Evolutionary conservation across 345 rosid genomes (phyloP).

Genomic region (Physaria fendleri): DNA sequence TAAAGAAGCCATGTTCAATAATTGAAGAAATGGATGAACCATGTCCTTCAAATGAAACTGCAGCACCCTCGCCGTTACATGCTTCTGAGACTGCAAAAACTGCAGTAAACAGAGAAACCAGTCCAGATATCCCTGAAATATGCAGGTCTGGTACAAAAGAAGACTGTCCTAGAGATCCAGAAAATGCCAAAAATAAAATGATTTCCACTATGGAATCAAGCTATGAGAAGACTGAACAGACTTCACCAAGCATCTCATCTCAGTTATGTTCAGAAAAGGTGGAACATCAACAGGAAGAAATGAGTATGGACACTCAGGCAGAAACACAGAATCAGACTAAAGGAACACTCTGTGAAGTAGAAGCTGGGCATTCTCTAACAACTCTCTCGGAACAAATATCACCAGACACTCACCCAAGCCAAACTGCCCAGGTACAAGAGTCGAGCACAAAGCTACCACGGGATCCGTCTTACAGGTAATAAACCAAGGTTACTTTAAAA

Average conservation of each 20-base stretch:
- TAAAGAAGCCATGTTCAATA: constrained; percentile 5
- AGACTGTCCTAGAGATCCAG: constrained; percentile 14
- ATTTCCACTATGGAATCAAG: constrained; percentile 15
- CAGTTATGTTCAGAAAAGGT: constrained; percentile 18
- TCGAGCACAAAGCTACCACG: constrained; percentile 24
- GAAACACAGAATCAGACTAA: constrained; percentile 15
- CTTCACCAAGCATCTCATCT: constrained; percentile 22
- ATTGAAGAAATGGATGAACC: constrained; percentile 20
- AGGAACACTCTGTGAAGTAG: constrained; percentile 11
- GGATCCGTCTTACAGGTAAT: constrained; percentile 38
- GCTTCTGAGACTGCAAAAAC: constrained; percentile 11
- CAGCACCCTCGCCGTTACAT: constrained; percentile 4
- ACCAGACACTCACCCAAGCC: constrained; percentile 14
- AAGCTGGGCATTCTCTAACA: constrained; percentile 20
- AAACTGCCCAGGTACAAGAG: constrained; percentile 26
- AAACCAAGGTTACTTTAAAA: constrained; percentile 4
- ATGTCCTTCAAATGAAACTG: constrained; percentile 4
- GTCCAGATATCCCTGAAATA: constrained; percentile 21
- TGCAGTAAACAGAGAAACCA: constrained; percentile 20
- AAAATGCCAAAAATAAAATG: constrained; percentile 9
- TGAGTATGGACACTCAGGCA: constrained; percentile 15
- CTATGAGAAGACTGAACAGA: constrained; percentile 17
- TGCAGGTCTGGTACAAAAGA: constrained; percentile 14
- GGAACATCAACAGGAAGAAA: constrained; percentile 25
- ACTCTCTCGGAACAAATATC: constrained; percentile 16